Base-by-base conservation (phyloP, 345 rosid genomes). In the Geranium rotundifolium region DNA sequence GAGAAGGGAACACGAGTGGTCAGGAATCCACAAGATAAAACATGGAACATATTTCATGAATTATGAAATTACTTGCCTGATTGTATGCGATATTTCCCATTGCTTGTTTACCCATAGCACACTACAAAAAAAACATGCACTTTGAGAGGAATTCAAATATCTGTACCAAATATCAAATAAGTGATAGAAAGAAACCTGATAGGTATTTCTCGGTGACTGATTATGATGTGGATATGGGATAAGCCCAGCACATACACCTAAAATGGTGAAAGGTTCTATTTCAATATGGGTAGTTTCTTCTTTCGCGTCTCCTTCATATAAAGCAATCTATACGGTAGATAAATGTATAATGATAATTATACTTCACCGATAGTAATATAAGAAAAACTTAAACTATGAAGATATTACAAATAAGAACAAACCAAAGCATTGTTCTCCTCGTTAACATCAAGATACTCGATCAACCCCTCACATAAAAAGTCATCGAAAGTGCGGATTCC, bases 21-120 rank as follows among this genome's bases (percentile, higher is more conserved):
- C 27, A 23, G 27, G 27, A 23, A 23, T 23, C 27, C 46, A 10
- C 46, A 37, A 37, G 12, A 1, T 37, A 46, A 14, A 46, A 46
- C 3, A 9, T 9, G 52, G 52, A 46, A 46, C 16, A 14, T 46
- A 12, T 10, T 9, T 9, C 29, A 57, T 19, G 59, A 49, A 39
- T 27, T 17, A 58, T 56, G 65, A 65, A 17, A 31, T 50, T 59
- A 71, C 87, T 77, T 76, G 76, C 98, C 91, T 92, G 90, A 74
- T 92, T 92, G 75, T 85, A 87, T 61, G 97, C 96, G 62, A 92
- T 85, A 71, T 87, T 92, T 65, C 97, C 98, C 98, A 92, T 92
- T 14, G 96, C 95, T 82, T 92, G 98, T 83, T 92, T 92, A 63
- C 98, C 98, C 97, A 92, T 92, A 60, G 97, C 97, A 76, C 98